Conservation (phyloP, 1,284 basidiomycete species). For the Porogramme epimiltina region DNA sequence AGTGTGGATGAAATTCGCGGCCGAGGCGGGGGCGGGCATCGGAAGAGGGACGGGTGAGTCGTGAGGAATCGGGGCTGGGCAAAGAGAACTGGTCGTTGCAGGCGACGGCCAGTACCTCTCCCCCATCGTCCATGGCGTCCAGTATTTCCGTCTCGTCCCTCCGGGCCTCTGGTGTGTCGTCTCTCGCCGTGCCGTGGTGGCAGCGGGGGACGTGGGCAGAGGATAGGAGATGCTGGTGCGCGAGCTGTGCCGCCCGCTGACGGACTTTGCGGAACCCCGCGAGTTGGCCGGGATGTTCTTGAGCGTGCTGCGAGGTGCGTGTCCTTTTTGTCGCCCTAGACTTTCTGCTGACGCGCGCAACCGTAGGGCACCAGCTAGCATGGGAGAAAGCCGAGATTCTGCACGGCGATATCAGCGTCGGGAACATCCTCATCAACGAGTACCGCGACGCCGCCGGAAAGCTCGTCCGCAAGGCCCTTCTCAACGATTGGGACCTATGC, state of each 20-base stretch:
- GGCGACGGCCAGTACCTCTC: conserved; percentile 25
- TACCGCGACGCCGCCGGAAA: too few species aligned
- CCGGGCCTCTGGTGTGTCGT: too few species aligned
- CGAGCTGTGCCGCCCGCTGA: conserved; percentile 1
- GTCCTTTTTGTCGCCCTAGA: too few species aligned
- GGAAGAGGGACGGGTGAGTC: conserved; percentile 1
- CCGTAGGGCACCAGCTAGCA: background rate
- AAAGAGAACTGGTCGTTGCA: conserved; percentile 15
- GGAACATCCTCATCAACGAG: conserved; percentile 11
- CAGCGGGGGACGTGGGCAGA: too few species aligned
- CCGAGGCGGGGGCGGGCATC: background rate
- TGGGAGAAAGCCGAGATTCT: background rate
- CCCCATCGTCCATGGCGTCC: conserved; percentile 52
- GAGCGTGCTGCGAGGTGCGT: background rate
- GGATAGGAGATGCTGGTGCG: background rate
- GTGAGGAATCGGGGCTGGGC: conserved; percentile 19
- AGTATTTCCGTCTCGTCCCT: conserved; percentile 70
- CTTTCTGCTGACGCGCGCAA: too few species aligned
- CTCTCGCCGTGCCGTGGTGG: too few species aligned
- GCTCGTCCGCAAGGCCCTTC: conserved; percentile 2
- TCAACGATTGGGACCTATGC: conserved; percentile 21
- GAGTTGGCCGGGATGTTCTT: background rate
- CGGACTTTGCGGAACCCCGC: background rate
- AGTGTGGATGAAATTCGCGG: background rate
- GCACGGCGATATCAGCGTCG: conserved; percentile 13